These are phyloP conservation scores for Sporothrix inflata DNA, from an alignment of 2,329 filamentous ascomycete species.

Conservation along the genomic window DNA sequence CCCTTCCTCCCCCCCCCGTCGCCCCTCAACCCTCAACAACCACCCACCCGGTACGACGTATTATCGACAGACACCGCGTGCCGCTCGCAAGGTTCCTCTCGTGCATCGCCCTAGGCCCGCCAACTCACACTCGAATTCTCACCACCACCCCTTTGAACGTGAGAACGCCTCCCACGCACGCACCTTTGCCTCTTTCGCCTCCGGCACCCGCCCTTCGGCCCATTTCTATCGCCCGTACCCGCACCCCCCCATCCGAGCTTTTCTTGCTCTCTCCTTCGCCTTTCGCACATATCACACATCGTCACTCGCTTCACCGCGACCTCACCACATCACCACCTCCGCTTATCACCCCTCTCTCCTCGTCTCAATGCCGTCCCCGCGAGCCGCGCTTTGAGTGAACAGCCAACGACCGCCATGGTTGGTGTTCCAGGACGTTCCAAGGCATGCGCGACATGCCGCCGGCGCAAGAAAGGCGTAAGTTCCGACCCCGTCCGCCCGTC, in stretches of 20 bases:
- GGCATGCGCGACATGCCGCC: constrained; percentile 35
- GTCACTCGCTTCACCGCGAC: neutral
- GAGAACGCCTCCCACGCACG: neutral
- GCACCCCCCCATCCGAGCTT: neutral
- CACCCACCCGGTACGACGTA: constrained; percentile 16
- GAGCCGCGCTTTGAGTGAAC: constrained; percentile 28
- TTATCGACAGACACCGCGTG: neutral
- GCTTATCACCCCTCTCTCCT: neutral
- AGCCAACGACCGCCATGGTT: constrained; percentile 31
- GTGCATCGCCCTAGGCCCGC: neutral
- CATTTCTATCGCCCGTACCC: constrained; percentile 16
- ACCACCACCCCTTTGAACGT: constrained; percentile 9
- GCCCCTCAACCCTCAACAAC: neutral
- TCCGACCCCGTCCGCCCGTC: neutral
- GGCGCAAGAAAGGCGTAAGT: constrained; percentile 36
- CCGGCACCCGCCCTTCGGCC: neutral
- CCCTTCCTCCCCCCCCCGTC: neutral
- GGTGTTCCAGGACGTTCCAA: constrained; percentile 36
- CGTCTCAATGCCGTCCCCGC: constrained; percentile 28
- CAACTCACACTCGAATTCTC: constrained; percentile 21
- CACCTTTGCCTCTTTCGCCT: neutral
- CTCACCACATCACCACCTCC: neutral
- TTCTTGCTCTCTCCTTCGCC: neutral
- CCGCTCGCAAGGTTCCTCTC: neutral
- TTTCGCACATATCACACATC: neutral